Conservation (phyloP, 2,329 filamentous ascomycete species). For the Monosporascus sp. region DNA sequence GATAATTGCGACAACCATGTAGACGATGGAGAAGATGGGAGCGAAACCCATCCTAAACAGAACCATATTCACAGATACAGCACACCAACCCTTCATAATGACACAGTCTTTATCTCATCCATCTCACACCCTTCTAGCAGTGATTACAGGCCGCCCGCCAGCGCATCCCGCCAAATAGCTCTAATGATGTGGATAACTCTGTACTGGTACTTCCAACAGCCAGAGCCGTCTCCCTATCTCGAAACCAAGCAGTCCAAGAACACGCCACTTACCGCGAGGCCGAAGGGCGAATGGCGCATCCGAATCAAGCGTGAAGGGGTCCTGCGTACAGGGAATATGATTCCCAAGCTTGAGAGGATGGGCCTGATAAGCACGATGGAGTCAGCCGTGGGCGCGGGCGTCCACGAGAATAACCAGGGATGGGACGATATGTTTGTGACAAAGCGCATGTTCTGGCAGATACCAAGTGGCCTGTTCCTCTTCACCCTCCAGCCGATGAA, state of each 20-base stretch:
- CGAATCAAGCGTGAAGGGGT: conserved; percentile 84
- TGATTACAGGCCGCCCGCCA: conserved; percentile 75
- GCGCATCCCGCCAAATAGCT: conserved; percentile 82
- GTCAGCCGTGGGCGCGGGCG: conserved; percentile 63
- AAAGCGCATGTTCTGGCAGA: conserved; percentile 82
- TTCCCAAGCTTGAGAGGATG: conserved; percentile 92
- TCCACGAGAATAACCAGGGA: conserved; percentile 56
- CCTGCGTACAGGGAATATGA: conserved; percentile 72
- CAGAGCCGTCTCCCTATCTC: conserved; percentile 61
- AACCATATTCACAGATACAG: conserved; percentile 60
- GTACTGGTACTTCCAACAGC: conserved; percentile 97
- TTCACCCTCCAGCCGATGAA: conserved; percentile 68
- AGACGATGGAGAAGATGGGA: conserved; percentile 23
- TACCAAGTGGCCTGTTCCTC: conserved; percentile 79
- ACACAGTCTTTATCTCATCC: conserved; percentile 86
- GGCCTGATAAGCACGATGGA: conserved; percentile 74
- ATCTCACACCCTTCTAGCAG: conserved; percentile 76
- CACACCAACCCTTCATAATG: conserved; percentile 68
- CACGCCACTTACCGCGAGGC: conserved; percentile 65
- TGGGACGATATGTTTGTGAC: conserved; percentile 83
- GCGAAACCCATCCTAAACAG: conserved; percentile 16
- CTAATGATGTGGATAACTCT: conserved; percentile 96
- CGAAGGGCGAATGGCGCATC: conserved; percentile 81
- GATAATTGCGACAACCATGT: conserved; percentile 26
- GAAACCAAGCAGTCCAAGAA: conserved; percentile 56